phyloP scores from a whole-genome alignment of 2,329 filamentous ascomycete genomes.

The Colletotrichum noveboracense region DNA sequence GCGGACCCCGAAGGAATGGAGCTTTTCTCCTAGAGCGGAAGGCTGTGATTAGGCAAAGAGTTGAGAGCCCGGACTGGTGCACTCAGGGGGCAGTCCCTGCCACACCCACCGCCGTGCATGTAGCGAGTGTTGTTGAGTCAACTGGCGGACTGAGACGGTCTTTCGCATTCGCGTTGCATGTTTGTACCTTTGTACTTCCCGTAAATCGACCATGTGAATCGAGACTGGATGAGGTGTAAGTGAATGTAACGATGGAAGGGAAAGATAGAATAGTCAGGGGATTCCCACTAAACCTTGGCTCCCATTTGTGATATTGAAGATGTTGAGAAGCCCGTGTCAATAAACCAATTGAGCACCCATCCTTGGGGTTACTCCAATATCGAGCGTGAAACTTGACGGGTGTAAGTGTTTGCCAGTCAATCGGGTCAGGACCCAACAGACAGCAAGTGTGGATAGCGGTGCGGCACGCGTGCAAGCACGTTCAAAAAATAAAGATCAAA shows the following conservation, averaged over 20 bases:
- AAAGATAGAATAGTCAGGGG: neutral
- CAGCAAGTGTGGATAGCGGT: neutral
- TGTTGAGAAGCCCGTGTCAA: neutral
- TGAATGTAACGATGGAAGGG: neutral
- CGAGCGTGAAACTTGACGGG: neutral
- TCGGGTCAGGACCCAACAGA: neutral
- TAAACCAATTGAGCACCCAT: neutral
- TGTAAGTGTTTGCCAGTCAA: neutral
- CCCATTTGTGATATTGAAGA: neutral
- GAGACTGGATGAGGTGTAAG: neutral
- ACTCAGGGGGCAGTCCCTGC: neutral
- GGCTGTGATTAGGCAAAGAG: neutral
- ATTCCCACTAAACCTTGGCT: neutral
- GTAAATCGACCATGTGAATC: neutral
- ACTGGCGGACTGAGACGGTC: neutral
- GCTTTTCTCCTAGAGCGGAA: neutral
- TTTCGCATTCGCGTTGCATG: neutral
- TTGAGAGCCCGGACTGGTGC: neutral
- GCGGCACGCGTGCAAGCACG: neutral
- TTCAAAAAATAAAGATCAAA: neutral
- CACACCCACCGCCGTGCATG: neutral
- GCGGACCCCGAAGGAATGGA: constrained; percentile 9
- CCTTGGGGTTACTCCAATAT: neutral
- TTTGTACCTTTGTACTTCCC: neutral
- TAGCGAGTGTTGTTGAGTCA: neutral